These are phyloP conservation scores for Arthroderma sp. DNA, from an alignment of 2,329 filamentous ascomycete species.

Conservation along the genomic window DNA sequence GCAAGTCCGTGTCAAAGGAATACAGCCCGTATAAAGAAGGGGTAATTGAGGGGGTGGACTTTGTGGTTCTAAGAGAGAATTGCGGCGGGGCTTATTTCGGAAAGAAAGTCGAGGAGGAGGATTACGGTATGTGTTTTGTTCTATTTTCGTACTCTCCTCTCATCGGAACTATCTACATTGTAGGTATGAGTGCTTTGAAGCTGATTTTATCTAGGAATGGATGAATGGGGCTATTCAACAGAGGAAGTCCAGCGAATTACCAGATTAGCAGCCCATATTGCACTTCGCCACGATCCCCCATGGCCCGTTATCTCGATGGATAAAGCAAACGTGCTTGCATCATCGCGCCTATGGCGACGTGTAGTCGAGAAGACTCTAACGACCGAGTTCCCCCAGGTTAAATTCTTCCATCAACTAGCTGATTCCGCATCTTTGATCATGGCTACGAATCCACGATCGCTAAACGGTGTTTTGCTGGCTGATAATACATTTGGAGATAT, in stretches of 20 bases:
- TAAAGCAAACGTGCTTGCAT: conserved; percentile 88
- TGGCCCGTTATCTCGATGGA: conserved; percentile 71
- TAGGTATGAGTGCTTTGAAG: conserved; percentile 30
- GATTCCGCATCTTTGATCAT: conserved; percentile 85
- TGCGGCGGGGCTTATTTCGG: conserved; percentile 32
- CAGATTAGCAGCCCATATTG: conserved; percentile 62
- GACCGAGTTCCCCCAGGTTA: conserved; percentile 71
- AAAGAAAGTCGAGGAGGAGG: conserved; percentile 24
- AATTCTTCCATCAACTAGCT: conserved; percentile 73
- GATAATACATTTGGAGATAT: conserved; percentile 91
- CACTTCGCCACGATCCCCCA: conserved; percentile 56
- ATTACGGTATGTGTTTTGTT: conserved; percentile 18
- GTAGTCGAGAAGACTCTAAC: conserved; percentile 67
- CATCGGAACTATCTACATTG: neutral
- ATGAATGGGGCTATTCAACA: conserved; percentile 73
- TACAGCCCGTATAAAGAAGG: conserved; percentile 69
- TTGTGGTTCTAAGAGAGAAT: conserved; percentile 44
- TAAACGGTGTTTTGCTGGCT: conserved; percentile 80
- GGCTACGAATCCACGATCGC: conserved; percentile 69
- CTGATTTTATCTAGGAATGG: conserved; percentile 34
- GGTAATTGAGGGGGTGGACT: conserved; percentile 71
- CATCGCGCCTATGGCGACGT: conserved; percentile 71
- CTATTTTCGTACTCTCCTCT: neutral
- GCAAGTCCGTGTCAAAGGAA: conserved; percentile 54
- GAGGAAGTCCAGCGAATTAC: conserved; percentile 72